phyloP scores from a whole-genome alignment of 2,329 filamentous ascomycete species.

The Trichophyton verrucosum region DNA sequence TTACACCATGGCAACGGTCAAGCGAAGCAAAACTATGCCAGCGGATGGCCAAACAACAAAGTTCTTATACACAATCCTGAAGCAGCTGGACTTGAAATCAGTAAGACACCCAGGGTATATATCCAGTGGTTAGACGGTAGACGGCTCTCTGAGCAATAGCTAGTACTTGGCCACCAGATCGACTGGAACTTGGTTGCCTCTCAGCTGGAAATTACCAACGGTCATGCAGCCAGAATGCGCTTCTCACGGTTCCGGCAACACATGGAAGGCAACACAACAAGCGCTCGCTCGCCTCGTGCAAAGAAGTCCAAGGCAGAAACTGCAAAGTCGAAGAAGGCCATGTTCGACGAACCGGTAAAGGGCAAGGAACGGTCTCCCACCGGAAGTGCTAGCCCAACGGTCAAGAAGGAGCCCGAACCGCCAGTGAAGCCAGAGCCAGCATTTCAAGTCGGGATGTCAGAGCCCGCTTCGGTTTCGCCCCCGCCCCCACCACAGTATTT shows the following conservation, averaged over 20 bases:
- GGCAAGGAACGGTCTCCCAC: neutral
- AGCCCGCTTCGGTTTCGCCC: too few relatives aligned
- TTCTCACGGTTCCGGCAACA: conserved; percentile 43
- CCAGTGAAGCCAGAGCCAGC: conserved; percentile 6
- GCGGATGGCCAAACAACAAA: conserved; percentile 39
- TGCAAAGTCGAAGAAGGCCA: conserved; percentile 12
- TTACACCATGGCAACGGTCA: conserved; percentile 22
- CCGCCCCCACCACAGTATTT: neutral
- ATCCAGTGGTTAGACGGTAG: too few relatives aligned
- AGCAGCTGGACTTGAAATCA: conserved; percentile 42
- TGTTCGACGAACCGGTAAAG: conserved; percentile 5
- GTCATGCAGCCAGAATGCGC: conserved; percentile 46
- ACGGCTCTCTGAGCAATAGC: neutral
- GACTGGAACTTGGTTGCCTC: conserved; percentile 42
- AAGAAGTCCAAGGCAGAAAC: conserved; percentile 20
- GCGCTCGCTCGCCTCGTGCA: conserved; percentile 13
- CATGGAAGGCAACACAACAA: conserved; percentile 35
- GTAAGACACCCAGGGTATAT: conserved; percentile 21
- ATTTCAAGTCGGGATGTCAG: neutral
- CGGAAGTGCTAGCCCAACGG: neutral
- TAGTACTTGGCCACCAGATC: conserved; percentile 27
- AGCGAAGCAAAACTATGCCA: conserved; percentile 34
- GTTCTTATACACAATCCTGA: conserved; percentile 45
- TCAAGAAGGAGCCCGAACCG: conserved; percentile 9
- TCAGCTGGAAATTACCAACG: conserved; percentile 42